Conservation (phyloP, 345 rosid species). For the Mallotus nudiflorus region DNA sequence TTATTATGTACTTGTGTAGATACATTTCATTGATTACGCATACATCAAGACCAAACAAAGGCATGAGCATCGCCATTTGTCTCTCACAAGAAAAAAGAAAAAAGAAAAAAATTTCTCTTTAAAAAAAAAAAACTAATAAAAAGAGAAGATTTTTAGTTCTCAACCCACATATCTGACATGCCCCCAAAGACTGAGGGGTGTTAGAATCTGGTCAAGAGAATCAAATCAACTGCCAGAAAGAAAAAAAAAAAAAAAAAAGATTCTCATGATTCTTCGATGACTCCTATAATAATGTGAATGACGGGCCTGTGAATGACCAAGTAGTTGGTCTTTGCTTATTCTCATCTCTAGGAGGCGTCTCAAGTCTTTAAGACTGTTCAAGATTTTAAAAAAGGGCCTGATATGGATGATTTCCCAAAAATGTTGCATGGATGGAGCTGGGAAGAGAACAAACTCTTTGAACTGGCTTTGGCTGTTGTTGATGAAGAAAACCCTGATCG, state of each 20-base stretch:
- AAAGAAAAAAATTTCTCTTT: not conserved
- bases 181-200: slow-evolving; percentile 20
- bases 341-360: not conserved
- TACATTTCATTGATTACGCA: slow-evolving; percentile 20
- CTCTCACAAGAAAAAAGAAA: slow-evolving; percentile 18
- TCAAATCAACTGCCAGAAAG: slow-evolving; percentile 19
- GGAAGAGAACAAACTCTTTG: slow-evolving; percentile 79
- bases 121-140: slow-evolving; percentile 21
- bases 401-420: slow-evolving; percentile 39
- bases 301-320: slow-evolving; percentile 23
- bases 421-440: slow-evolving; percentile 61
- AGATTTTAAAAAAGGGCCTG: not conserved
- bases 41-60: slow-evolving; percentile 25
- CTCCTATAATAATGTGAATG: slow-evolving; percentile 29
- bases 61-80: slow-evolving; percentile 19
- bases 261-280: slow-evolving; percentile 29
- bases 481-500: slow-evolving; percentile 57
- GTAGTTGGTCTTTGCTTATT: slow-evolving; percentile 11
- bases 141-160: slow-evolving; percentile 22
- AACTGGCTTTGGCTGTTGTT: slow-evolving; percentile 65
- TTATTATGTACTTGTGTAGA: too few species aligned
- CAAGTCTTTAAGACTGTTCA: not conserved
- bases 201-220: slow-evolving; percentile 31
- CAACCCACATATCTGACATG: slow-evolving; percentile 28
- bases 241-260: slow-evolving; percentile 13